phyloP scores from a whole-genome alignment of 345 rosid species.

The Lagerstroemia speciosa region DNA sequence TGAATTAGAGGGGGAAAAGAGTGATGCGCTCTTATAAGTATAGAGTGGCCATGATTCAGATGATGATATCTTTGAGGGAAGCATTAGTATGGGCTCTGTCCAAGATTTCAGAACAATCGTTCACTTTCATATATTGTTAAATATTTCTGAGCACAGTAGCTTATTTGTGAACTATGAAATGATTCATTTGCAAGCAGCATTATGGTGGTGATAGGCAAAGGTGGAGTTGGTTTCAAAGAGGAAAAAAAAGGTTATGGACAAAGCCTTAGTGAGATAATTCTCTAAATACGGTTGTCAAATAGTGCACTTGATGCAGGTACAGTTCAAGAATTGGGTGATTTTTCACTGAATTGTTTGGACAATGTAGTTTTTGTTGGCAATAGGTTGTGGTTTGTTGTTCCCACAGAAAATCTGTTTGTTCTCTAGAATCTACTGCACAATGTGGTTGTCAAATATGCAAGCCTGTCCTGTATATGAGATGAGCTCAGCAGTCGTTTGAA shows the following conservation, averaged over 20 bases:
- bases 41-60: not conserved
- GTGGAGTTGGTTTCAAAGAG: not conserved
- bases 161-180: too few relatives aligned
- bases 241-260: too few relatives aligned
- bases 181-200: not conserved
- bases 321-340: not conserved
- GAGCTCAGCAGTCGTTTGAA: not conserved
- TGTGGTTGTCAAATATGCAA: too few relatives aligned
- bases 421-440: too few relatives aligned
- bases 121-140: too few relatives aligned
- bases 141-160: too few relatives aligned
- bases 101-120: too few relatives aligned
- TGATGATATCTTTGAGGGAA: not conserved
- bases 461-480: not conserved
- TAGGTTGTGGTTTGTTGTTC: not conserved
- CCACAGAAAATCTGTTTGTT: not conserved
- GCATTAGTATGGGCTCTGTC: too few relatives aligned
- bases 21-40: too few relatives aligned
- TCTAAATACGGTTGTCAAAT: not conserved
- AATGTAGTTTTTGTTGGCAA: not conserved
- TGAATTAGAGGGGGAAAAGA: too few relatives aligned
- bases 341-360: not conserved
- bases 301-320: not conserved
- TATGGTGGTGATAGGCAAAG: not conserved
- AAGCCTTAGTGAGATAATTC: not conserved